Evolutionary conservation across 495 filamentous ascomycete genomes (phyloP).

Genomic region (Penicillium daleae): DNA sequence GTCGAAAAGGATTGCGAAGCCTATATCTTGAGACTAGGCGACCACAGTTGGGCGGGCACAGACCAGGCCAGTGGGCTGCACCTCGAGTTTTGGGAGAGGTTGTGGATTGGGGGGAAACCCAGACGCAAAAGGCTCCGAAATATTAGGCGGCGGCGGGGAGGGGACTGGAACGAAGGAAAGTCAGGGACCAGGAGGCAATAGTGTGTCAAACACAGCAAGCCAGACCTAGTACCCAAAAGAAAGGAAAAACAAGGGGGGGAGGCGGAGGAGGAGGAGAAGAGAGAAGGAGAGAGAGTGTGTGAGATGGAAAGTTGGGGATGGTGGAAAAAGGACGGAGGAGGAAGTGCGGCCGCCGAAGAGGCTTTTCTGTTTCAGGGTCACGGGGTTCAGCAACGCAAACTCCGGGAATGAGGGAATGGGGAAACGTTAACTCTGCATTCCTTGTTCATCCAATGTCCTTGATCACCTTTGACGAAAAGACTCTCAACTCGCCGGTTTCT

Average conservation of each 20-base stretch:
- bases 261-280: constrained; percentile 20
- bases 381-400: constrained; percentile 20
- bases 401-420: constrained; percentile 19
- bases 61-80: constrained; percentile 59
- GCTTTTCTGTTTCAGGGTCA: constrained; percentile 31
- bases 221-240: constrained; percentile 35
- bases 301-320: constrained; percentile 18
- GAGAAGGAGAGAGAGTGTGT: constrained; percentile 16
- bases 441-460: not conserved
- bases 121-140: constrained; percentile 25
- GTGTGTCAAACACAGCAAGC: constrained; percentile 57
- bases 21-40: constrained; percentile 36
- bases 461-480: not conserved
- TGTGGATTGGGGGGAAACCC: constrained; percentile 16
- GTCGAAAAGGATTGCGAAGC: constrained; percentile 21
- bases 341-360: constrained; percentile 27
- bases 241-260: constrained; percentile 27
- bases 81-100: constrained; percentile 23
- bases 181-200: constrained; percentile 43
- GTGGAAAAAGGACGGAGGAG: constrained; percentile 22
- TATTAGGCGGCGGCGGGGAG: constrained; percentile 14
- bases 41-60: constrained; percentile 44
- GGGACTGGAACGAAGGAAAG: constrained; percentile 45
- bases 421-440: constrained; percentile 19
- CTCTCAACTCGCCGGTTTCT: not conserved